Evolutionary conservation across 352 stramenopile species (phyloP).

Genomic region (Stramenopiles sp.): DNA sequence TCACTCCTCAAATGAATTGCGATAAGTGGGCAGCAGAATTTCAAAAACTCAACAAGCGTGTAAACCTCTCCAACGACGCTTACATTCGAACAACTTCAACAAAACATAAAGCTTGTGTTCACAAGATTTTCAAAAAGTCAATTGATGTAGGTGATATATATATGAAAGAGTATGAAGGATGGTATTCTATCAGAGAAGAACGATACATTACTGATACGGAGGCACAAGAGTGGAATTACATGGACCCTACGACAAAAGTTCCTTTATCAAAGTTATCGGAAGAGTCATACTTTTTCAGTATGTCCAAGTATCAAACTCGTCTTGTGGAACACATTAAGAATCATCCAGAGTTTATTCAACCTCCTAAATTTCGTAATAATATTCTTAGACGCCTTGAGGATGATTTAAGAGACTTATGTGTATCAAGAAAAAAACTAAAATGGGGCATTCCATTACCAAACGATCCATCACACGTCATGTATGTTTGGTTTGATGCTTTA

Average conservation of each 20-base stretch:
- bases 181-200: constrained; percentile 95
- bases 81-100: constrained; percentile 88
- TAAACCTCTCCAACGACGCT: constrained; percentile 47
- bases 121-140: constrained; percentile 52
- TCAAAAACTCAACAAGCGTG: too few species aligned
- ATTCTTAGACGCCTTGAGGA: too few species aligned
- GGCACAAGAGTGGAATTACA: too few species aligned
- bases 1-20: too few species aligned
- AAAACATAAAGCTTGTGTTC: constrained; percentile 27
- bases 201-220: constrained; percentile 87
- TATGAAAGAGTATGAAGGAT: constrained; percentile 74
- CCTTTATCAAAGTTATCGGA: too few species aligned
- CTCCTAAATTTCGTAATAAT: too few species aligned
- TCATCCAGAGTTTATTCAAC: too few species aligned
- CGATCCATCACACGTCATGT: constrained; percentile 69
- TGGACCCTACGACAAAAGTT: too few species aligned
- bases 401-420: constrained; percentile 55
- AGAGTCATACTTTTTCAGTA: too few species aligned
- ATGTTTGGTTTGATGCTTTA: constrained; percentile 96
- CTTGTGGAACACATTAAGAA: too few species aligned
- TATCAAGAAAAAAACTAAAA: constrained; percentile 65
- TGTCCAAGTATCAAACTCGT: too few species aligned
- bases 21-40: too few species aligned
- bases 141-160: constrained; percentile 70
- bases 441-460: constrained; percentile 81